A percentile compares a stretch with the other conserved stretches of the same genome.
These are phyloP conservation scores for Blastocystis sp. DNA, from an alignment of 352 stramenopile species.

Conservation along the genomic window DNA sequence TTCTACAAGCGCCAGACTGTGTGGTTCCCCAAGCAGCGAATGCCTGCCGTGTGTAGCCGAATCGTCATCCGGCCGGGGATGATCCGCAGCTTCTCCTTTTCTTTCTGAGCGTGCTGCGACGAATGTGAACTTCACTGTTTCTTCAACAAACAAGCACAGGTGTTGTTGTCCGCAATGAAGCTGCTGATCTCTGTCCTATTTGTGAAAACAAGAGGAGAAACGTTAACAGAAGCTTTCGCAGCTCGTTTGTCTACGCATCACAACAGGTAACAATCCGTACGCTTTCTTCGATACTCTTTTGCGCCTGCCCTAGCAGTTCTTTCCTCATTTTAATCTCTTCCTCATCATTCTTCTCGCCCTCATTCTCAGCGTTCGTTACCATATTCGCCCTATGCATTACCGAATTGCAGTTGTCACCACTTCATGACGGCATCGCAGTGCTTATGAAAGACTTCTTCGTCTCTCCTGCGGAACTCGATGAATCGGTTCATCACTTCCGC, in stretches of 20 bases:
- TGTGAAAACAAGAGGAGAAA: background rate
- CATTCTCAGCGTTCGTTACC: background rate
- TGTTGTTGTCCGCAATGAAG: slow-evolving; percentile 43
- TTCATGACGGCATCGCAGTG: slow-evolving; percentile 57
- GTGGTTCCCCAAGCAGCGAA: background rate
- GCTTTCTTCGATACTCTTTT: slow-evolving; percentile 37
- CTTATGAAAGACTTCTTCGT: slow-evolving; percentile 54
- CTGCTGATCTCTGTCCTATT: slow-evolving; percentile 57
- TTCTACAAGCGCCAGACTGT: background rate
- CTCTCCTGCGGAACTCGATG: slow-evolving; percentile 16
- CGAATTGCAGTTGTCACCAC: background rate
- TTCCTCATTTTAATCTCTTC: slow-evolving; percentile 29
- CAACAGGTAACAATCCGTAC: background rate
- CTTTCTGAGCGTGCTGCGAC: background rate
- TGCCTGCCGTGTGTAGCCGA: background rate
- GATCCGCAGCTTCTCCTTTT: slow-evolving; percentile 1
- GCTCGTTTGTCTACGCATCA: slow-evolving; percentile 46
- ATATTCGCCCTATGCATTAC: slow-evolving; percentile 37
- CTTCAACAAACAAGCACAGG: slow-evolving; percentile 28
- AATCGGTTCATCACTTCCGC: slow-evolving; percentile 56
- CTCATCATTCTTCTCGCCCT: slow-evolving; percentile 41
- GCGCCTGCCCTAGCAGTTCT: slow-evolving; percentile 4
- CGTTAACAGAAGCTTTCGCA: slow-evolving; percentile 26
- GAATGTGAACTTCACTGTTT: slow-evolving; percentile 11
- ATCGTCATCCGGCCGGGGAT: background rate